Conservation (phyloP, 208 protist species). For the Porcisia hertigi region DNA sequence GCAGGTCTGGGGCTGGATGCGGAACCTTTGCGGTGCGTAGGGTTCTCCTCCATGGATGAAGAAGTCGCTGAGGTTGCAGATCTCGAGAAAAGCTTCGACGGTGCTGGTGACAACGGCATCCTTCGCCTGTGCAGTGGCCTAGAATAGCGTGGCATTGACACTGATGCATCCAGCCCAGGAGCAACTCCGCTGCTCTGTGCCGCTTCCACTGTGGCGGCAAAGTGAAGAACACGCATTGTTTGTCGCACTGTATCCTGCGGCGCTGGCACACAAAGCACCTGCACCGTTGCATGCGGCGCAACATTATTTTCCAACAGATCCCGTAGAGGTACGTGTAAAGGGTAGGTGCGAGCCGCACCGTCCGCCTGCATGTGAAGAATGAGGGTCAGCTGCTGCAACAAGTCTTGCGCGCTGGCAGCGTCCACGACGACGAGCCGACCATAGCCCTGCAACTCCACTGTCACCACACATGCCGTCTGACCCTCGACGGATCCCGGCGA, state of each 20-base stretch:
- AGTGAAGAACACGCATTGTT: constrained; percentile 68
- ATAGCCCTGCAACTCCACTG: constrained; percentile 61
- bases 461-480: constrained; percentile 57
- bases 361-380: constrained; percentile 43
- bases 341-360: constrained; percentile 43
- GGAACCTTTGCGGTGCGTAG: neutral
- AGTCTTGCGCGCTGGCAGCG: constrained; percentile 46
- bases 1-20: neutral
- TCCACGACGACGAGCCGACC: constrained; percentile 58
- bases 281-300: constrained; percentile 40
- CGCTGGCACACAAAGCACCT: constrained; percentile 60
- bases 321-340: constrained; percentile 40
- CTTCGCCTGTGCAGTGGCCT: neutral
- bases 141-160: neutral
- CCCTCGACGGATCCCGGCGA: constrained; percentile 33
- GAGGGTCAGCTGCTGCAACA: constrained; percentile 60
- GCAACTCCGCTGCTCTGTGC: neutral
- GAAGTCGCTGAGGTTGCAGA: neutral
- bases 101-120: neutral
- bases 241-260: constrained; percentile 34
- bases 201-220: constrained; percentile 36
- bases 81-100: constrained; percentile 13
- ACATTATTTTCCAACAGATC: constrained; percentile 36
- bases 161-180: neutral
- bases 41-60: neutral